Conservation (phyloP, 1,284 basidiomycete genomes). For the Cutaneotrichosporon mucoides region DNA sequence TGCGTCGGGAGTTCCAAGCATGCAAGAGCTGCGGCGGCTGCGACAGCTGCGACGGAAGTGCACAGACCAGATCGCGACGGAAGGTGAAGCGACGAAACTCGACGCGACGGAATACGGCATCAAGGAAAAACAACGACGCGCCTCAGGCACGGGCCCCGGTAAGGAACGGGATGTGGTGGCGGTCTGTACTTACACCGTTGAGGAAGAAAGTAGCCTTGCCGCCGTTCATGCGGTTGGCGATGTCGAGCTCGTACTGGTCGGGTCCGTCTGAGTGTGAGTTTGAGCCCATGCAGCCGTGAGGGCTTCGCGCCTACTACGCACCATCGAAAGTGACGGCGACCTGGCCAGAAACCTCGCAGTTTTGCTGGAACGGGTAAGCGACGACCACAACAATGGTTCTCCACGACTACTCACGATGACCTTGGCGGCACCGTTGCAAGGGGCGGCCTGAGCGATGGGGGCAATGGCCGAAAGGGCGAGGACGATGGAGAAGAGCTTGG, state of each 20-base stretch:
- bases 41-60: too few species aligned
- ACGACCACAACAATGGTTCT: too few species aligned
- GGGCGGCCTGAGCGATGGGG: conserved; percentile 6
- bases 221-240: conserved; percentile 50
- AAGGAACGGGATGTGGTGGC: too few species aligned
- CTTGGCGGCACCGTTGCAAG: conserved; percentile 16
- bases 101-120: too few species aligned
- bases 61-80: too few species aligned
- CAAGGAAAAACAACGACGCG: too few species aligned
- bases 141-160: too few species aligned
- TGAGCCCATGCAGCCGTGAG: too few species aligned
- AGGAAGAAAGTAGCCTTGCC: conserved; percentile 59
- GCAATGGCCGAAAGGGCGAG: conserved; percentile 18
- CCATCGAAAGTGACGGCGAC: conserved; percentile 57
- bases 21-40: too few species aligned
- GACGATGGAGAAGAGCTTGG: conserved; percentile 15
- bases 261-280: conserved; percentile 51
- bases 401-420: conserved; percentile 20
- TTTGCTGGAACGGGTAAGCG: conserved; percentile 11
- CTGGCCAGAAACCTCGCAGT: conserved; percentile 36
- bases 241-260: conserved; percentile 50
- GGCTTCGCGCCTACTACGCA: conserved; percentile 17
- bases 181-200: conserved; percentile 41
- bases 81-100: too few species aligned
- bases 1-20: too few species aligned